A percentile compares a stretch with the other conserved stretches of the same genome.
Evolutionary conservation across 495 filamentous ascomycete species (phyloP).

Genomic region (Tetracladium marchalianum): DNA sequence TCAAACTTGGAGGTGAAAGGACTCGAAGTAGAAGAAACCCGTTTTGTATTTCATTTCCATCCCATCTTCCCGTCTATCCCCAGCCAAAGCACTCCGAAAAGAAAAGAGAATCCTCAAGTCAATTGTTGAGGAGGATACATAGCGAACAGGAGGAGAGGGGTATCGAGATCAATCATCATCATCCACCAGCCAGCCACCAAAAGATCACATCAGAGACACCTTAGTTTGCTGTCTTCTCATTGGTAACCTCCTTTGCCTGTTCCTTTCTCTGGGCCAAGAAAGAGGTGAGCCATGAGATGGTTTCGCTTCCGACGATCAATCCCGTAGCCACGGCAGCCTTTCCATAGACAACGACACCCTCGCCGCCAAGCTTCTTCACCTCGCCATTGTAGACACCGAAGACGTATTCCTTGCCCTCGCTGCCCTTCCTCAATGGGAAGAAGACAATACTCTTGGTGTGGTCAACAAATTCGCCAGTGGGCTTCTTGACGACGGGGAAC

Average conservation of each 20-base stretch:
- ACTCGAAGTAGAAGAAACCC: no score
- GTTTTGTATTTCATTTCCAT: no score
- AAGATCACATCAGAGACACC: no score
- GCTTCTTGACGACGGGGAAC: constrained; percentile 84
- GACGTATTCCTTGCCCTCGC: constrained; percentile 68
- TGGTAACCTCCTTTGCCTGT: constrained; percentile 45
- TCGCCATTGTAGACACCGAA: constrained; percentile 61
- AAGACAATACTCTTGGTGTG: constrained; percentile 53
- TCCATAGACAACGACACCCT: constrained; percentile 54
- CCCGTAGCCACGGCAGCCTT: constrained; percentile 70
- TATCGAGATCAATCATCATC: no score
- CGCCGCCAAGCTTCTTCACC: constrained; percentile 64
- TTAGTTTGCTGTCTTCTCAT: constrained; percentile 33
- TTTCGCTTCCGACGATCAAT: constrained; percentile 60
- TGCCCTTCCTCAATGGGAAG: constrained; percentile 55
- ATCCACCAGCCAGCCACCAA: no score
- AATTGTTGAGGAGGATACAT: no score
- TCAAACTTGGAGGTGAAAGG: no score
- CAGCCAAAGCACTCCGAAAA: no score
- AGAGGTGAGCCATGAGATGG: constrained; percentile 44
- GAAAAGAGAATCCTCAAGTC: no score
- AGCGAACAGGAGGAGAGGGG: no score
- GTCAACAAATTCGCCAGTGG: constrained; percentile 64
- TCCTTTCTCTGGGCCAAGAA: constrained; percentile 51
- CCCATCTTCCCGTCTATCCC: no score